Evolutionary conservation across 2,329 filamentous ascomycete genomes (phyloP), one percentile per base, ranked within the genome.

Genomic region (Xylariaceae sp.): DNA sequence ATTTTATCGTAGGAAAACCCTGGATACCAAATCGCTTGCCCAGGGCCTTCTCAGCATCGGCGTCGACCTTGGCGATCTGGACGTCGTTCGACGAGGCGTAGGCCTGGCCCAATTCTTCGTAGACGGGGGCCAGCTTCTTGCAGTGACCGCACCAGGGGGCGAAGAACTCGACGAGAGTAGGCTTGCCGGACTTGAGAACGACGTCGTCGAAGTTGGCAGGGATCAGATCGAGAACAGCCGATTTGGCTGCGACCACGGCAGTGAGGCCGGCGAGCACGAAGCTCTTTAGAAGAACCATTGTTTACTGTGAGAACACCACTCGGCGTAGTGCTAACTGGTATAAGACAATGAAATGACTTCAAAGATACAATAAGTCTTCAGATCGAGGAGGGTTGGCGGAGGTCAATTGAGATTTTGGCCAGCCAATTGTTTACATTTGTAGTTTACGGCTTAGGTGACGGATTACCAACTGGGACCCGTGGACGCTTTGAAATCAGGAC

Each of bases 81-180:
- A 99, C 85, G 71, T 83, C 80, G 71, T 83, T 83, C 65, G 86
- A 86, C 70, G 83, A 86, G 65, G 88, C 86, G 75, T 92, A 96
- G 48, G 81, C 78, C 53, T 80, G 75, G 51, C 86, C 94, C 49
- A 99, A 86, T 73, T 99, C 90, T 75, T 99, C 94, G 76, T 95
- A 99, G 61, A 95, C 80, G 53, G 94, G 95, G 13, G 94, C 94
- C 39, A 99, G 88, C 72, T 80, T 96, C 84, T 97, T 97, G 90
- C 94, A 99, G 82, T 99, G 94, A 37, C 94, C 95, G 73, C 94
- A 99, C 94, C 94, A 99, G 23, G 93, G 92, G 39, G 94, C 94
- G 73, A 96, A 97, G 84, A 99, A 99, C 76, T 97, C 92, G 69
- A 97, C 92, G 30, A 99, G 87, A 0, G 94, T 92, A 49, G 94